phyloP scores from a whole-genome alignment of 139 green algal species.

The Coccomyxa sp. region DNA sequence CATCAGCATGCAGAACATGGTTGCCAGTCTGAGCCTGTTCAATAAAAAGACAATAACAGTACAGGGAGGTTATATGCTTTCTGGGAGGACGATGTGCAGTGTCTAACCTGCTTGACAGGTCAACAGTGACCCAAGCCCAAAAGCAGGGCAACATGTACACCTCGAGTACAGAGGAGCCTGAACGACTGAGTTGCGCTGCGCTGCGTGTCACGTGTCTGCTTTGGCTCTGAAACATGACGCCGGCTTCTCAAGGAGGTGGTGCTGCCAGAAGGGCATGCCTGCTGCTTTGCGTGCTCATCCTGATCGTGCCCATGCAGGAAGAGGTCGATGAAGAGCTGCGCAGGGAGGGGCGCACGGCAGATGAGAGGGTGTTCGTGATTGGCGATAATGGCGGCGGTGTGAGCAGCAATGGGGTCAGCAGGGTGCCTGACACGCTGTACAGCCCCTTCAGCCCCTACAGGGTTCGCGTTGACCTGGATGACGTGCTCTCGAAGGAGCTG shows the following conservation, averaged over 20 bases:
- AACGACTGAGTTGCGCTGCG: too few species aligned
- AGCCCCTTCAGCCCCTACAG: constrained; percentile 41
- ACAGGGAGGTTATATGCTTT: too few species aligned
- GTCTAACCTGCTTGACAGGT: too few species aligned
- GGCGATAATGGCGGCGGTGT: neutral
- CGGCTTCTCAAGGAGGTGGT: neutral
- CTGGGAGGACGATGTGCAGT: too few species aligned
- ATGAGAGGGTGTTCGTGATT: neutral
- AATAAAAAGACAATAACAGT: neutral
- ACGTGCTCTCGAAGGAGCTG: constrained; percentile 29
- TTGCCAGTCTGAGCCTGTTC: neutral
- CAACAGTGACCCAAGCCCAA: too few species aligned
- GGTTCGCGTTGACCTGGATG: constrained; percentile 36
- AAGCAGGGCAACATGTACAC: too few species aligned
- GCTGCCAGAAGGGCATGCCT: neutral
- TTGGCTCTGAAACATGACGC: neutral
- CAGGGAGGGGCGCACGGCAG: neutral
- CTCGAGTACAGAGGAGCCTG: too few species aligned
- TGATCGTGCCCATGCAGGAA: neutral
- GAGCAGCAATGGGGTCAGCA: neutral
- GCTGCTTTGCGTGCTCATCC: too few species aligned
- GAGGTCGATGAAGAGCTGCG: neutral
- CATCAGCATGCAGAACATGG: neutral
- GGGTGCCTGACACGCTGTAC: neutral
- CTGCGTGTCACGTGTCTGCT: too few species aligned